Conservation (phyloP, 495 filamentous ascomycete genomes). For the Aspergillus funiculosus region DNA sequence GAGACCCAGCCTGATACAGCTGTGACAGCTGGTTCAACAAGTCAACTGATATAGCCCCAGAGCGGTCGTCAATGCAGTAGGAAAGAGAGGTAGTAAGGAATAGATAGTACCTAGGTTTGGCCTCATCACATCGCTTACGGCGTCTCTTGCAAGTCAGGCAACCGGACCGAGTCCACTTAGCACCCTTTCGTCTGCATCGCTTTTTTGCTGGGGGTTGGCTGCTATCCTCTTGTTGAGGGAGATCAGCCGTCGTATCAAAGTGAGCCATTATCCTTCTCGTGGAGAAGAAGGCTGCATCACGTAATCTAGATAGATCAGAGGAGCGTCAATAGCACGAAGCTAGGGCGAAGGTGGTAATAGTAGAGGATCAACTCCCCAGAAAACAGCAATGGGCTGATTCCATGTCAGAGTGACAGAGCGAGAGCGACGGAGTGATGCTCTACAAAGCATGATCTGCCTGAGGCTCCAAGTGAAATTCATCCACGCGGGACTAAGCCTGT, state of each 20-base stretch:
- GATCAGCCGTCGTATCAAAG: background rate
- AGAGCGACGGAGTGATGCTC: background rate
- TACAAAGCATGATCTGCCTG: background rate
- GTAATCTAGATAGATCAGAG: slow-evolving; percentile 5
- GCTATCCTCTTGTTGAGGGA: background rate
- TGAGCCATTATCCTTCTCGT: slow-evolving; percentile 2
- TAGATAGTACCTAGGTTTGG: slow-evolving; percentile 34
- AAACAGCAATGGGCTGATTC: background rate
- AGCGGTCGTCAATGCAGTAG: background rate
- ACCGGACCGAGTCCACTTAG: slow-evolving; percentile 40
- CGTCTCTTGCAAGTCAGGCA: slow-evolving; percentile 43
- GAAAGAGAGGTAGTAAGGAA: background rate
- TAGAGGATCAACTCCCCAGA: background rate
- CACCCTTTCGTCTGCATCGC: slow-evolving; percentile 30
- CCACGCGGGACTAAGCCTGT: slow-evolving; percentile 10
- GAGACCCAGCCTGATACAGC: slow-evolving; percentile 36
- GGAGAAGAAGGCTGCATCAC: slow-evolving; percentile 1
- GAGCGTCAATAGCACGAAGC: background rate
- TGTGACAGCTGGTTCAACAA: slow-evolving; percentile 31
- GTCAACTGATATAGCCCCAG: background rate
- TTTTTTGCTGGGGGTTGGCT: slow-evolving; percentile 16
- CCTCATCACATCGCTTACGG: slow-evolving; percentile 42
- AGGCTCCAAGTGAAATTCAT: too few species aligned
- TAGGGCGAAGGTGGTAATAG: too few species aligned
- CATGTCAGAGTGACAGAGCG: too few species aligned